Evolutionary conservation across 2,329 filamentous ascomycete species (phyloP).

Genomic region (Neonectria sp.): DNA sequence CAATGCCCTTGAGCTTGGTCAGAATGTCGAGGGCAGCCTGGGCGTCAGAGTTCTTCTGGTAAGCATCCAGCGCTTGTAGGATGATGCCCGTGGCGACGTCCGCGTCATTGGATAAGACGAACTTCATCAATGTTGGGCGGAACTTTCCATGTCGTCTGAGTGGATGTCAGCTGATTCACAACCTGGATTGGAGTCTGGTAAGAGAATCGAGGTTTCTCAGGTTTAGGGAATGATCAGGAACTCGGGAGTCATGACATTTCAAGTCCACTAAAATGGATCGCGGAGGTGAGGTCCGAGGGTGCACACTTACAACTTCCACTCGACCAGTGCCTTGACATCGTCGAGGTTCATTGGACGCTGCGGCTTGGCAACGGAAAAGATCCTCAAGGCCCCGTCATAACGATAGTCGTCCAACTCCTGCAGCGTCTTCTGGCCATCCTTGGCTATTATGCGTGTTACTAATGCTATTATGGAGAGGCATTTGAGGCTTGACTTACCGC

Average conservation of each 20-base stretch:
- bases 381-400: conserved; percentile 66
- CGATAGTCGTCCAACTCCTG: conserved; percentile 73
- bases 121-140: conserved; percentile 72
- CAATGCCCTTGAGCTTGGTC: conserved; percentile 78
- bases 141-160: conserved; percentile 73
- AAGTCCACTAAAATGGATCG: neutral
- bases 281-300: conserved; percentile 4
- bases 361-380: conserved; percentile 57
- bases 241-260: neutral
- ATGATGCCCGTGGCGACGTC: conserved; percentile 64
- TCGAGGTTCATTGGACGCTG: conserved; percentile 64
- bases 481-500: conserved; percentile 52
- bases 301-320: conserved; percentile 78
- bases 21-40: conserved; percentile 67
- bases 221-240: neutral
- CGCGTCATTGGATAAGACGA: conserved; percentile 73
- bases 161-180: conserved; percentile 15
- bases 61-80: conserved; percentile 64
- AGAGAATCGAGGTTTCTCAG: neutral
- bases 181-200: neutral
- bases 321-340: conserved; percentile 73
- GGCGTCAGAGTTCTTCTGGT: conserved; percentile 58
- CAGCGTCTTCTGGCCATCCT: conserved; percentile 66
- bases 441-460: conserved; percentile 53
- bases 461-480: neutral